phyloP scores from a whole-genome alignment of 2,329 filamentous ascomycete genomes.

The Rhynchosporium secalis region DNA sequence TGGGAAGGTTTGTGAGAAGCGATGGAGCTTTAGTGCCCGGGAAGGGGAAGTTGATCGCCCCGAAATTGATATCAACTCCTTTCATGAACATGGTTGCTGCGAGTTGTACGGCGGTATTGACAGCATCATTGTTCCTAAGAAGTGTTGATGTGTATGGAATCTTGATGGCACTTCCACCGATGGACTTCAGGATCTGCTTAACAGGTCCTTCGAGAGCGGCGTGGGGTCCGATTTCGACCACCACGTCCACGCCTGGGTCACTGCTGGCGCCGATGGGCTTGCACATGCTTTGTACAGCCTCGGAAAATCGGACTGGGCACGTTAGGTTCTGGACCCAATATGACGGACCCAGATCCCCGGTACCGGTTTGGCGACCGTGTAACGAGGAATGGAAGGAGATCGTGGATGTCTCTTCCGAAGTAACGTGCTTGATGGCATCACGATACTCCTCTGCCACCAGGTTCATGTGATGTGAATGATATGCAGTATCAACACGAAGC shows the following conservation, averaged over 20 bases:
- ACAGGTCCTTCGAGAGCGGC: slow-evolving; percentile 41
- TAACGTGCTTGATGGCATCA: slow-evolving; percentile 23
- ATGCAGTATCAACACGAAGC: slow-evolving; percentile 38
- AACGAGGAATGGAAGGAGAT: slow-evolving; percentile 32
- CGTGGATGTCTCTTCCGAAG: not conserved
- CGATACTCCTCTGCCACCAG: slow-evolving; percentile 35
- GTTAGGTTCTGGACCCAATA: slow-evolving; percentile 53
- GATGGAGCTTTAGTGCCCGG: slow-evolving; percentile 20
- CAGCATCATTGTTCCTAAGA: slow-evolving; percentile 52
- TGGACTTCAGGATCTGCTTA: slow-evolving; percentile 42
- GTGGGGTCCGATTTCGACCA: slow-evolving; percentile 43
- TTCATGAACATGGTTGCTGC: slow-evolving; percentile 49
- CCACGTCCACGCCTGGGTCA: slow-evolving; percentile 19
- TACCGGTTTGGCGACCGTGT: slow-evolving; percentile 28
- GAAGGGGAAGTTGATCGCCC: slow-evolving; percentile 49
- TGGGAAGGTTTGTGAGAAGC: slow-evolving; percentile 30
- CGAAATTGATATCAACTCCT: slow-evolving; percentile 47
- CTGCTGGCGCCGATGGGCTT: slow-evolving; percentile 11
- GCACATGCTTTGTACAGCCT: slow-evolving; percentile 41
- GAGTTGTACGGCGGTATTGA: slow-evolving; percentile 47
- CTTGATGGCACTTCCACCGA: slow-evolving; percentile 46
- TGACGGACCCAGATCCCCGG: slow-evolving; percentile 35
- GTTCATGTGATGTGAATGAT: slow-evolving; percentile 41
- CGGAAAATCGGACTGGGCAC: slow-evolving; percentile 47
- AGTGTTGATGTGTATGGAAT: slow-evolving; percentile 45